phyloP scores from a whole-genome alignment of 2,329 filamentous ascomycete species.

The Mariannaea sp. region DNA sequence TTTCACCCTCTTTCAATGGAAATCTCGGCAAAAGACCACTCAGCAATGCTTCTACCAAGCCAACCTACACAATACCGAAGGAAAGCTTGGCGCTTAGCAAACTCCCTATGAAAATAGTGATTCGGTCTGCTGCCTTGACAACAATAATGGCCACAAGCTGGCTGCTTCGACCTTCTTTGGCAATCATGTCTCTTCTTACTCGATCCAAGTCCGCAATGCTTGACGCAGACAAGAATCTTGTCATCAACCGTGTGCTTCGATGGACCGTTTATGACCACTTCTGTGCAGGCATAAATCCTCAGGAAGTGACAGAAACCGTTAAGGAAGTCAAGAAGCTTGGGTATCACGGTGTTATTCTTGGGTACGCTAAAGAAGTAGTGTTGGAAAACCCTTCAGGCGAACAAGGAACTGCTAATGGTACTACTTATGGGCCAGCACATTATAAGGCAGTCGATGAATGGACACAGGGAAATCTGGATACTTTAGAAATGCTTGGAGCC shows the following conservation, averaged over 20 bases:
- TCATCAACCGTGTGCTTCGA: constrained; percentile 49
- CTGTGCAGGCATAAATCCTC: constrained; percentile 56
- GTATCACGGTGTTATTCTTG: constrained; percentile 57
- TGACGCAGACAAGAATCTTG: constrained; percentile 49
- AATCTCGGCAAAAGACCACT: neutral
- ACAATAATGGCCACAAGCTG: constrained; percentile 37
- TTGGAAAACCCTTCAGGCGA: constrained; percentile 37
- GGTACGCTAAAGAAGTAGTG: constrained; percentile 57
- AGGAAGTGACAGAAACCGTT: constrained; percentile 52
- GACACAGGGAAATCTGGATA: constrained; percentile 57
- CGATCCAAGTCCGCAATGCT: constrained; percentile 42
- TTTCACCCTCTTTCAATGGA: neutral
- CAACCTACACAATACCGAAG: neutral
- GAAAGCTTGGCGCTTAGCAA: constrained; percentile 24
- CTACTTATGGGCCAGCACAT: constrained; percentile 20
- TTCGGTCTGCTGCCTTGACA: constrained; percentile 36
- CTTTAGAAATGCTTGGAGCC: constrained; percentile 53
- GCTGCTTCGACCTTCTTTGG: constrained; percentile 34
- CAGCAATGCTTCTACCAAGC: constrained; percentile 18
- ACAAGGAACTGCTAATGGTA: neutral
- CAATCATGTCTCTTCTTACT: constrained; percentile 31
- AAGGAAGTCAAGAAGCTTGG: constrained; percentile 53
- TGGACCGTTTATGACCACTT: constrained; percentile 60
- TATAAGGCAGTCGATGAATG: constrained; percentile 47
- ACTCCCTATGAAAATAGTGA: constrained; percentile 29